These are phyloP conservation scores for Cetradonia linearis DNA, from an alignment of 495 filamentous ascomycete species.

Conservation along the genomic window DNA sequence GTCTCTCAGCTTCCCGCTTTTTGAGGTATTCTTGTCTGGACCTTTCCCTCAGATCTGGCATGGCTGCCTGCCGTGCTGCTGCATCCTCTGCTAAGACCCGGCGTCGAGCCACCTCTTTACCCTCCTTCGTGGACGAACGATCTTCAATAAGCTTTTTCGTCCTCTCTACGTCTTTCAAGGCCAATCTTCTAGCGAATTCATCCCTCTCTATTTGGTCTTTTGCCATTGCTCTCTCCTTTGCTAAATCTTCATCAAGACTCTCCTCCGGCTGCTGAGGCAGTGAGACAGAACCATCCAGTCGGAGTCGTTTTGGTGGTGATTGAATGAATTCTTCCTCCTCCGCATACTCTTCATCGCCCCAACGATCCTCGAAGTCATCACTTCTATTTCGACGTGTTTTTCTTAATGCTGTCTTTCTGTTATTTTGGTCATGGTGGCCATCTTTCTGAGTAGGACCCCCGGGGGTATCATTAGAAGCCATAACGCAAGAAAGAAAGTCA, in stretches of 20 bases:
- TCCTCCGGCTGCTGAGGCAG: conserved; percentile 39
- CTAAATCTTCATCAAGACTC: conserved; percentile 50
- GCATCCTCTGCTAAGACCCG: conserved; percentile 56
- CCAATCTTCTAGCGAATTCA: conserved; percentile 64
- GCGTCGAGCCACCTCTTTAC: conserved; percentile 47
- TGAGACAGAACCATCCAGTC: conserved; percentile 45
- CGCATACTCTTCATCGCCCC: conserved; percentile 64
- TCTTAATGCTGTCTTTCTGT: conserved; percentile 20
- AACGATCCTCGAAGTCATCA: conserved; percentile 60
- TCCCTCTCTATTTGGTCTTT: conserved; percentile 61
- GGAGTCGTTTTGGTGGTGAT: conserved; percentile 49
- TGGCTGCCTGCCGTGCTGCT: conserved; percentile 48
- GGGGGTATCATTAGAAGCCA: conserved; percentile 4
- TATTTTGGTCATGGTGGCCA: neutral
- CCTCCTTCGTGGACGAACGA: conserved; percentile 46
- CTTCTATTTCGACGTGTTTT: conserved; percentile 30
- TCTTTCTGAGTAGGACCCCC: neutral
- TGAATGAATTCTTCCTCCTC: conserved; percentile 41
- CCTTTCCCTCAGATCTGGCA: conserved; percentile 67
- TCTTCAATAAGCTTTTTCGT: conserved; percentile 65
- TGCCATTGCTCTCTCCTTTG: conserved; percentile 45
- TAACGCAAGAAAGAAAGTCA: neutral
- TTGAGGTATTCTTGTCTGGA: conserved; percentile 88
- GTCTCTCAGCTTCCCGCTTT: conserved; percentile 77
- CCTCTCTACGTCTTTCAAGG: conserved; percentile 55